Conservation (phyloP, 1,284 basidiomycete species). For the Prillingera fragicola region DNA sequence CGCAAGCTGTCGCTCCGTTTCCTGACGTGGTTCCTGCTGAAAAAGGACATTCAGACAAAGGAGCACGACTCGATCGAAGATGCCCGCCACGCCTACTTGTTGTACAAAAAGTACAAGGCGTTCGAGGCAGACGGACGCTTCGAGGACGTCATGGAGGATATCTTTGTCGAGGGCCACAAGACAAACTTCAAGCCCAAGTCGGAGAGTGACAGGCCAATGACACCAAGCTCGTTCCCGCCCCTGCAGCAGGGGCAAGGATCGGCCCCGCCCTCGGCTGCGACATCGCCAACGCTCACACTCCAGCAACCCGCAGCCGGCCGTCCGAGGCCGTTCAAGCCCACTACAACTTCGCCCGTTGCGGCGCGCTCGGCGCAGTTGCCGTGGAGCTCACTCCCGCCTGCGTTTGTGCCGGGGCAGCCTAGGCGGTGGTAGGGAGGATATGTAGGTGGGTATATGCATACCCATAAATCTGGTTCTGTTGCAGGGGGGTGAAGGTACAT, state of each 20-base stretch:
- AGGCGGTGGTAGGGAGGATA: background rate
- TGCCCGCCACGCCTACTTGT: constrained; percentile 75
- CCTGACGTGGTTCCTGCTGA: constrained; percentile 85
- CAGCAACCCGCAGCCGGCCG: background rate
- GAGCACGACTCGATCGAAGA: constrained; percentile 97
- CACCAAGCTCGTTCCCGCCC: background rate
- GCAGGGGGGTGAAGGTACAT: too few species aligned
- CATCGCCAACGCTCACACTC: background rate
- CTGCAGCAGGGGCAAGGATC: background rate
- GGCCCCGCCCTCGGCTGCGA: background rate
- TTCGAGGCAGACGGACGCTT: constrained; percentile 73
- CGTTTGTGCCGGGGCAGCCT: background rate
- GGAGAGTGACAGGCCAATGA: constrained; percentile 7
- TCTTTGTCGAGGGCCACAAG: constrained; percentile 54
- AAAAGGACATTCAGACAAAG: constrained; percentile 85
- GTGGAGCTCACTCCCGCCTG: background rate
- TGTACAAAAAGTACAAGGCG: constrained; percentile 77
- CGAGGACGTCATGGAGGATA: constrained; percentile 77
- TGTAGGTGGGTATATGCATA: too few species aligned
- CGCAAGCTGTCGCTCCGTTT: constrained; percentile 89
- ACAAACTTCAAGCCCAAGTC: constrained; percentile 17
- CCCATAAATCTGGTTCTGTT: too few species aligned
- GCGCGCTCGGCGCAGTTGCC: background rate
- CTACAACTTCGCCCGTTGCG: too few species aligned
- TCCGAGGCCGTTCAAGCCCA: too few species aligned